Base-by-base conservation (phyloP, 768 basidiomycete genomes). In the Gyrodon lividus region DNA sequence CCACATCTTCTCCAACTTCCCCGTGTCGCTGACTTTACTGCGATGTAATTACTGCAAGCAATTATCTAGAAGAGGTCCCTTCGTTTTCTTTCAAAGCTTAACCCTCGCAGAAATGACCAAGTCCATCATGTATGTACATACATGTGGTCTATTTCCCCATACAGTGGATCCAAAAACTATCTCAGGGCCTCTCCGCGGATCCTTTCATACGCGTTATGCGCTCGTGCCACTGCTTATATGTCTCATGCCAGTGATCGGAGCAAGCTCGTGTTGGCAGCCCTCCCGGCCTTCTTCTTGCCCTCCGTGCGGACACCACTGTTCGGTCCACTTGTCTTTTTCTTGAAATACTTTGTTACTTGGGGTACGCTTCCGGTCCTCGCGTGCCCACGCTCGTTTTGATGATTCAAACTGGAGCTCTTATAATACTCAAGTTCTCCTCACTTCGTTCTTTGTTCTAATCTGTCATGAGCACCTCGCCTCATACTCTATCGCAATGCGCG, bases 111-210 rank as follows among this genome's bases (percentile, higher is more conserved):
- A n/a, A n/a, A n/a, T n/a, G n/a, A n/a, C n/a, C n/a, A n/a, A n/a
- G n/a, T n/a, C n/a, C n/a, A n/a, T n/a, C n/a, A n/a, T n/a, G n/a
- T n/a, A n/a, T n/a, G n/a, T n/a, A n/a, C n/a, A n/a, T n/a, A n/a
- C n/a, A 51, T 64, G 52, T 54, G 60, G 55, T 23, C 48, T 40
- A 54, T 54, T 58, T 60, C 67, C 65, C 67, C 65, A 59, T 60
- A 69, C 53, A 45, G 46, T 54, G 62, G 61, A 51, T 66, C 60
- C 50, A 50, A 51, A 46, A 67, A 58, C 50, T 61, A n/a, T 64
- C 59, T 60, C 59, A 62, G 59, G 62, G 20, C 53, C 43, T 65
- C 51, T 51, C 65, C 61, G 66, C 67, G 66, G 65, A 67, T 67
- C 66, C 67, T 46, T 57, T 48, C 16, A 46, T 46, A 54, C 50